Conservation (phyloP, 1,284 basidiomycete genomes). For the Moesziomyces antarcticus region DNA sequence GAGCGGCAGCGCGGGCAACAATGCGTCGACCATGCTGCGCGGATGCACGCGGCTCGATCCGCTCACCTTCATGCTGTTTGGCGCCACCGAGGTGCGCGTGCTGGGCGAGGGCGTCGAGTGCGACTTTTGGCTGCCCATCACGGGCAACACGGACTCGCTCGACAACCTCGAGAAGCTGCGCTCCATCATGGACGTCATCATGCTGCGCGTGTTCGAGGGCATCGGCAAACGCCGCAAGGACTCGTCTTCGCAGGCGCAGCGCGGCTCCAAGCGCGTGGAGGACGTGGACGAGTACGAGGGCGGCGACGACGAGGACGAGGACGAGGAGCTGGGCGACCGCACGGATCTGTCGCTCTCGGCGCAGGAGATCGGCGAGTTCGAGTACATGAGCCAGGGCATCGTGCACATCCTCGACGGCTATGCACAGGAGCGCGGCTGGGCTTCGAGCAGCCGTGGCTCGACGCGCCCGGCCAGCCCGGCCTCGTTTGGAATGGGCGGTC, state of each 20-base stretch:
- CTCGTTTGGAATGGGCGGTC: conserved; percentile 25
- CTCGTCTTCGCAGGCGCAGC: conserved; percentile 1
- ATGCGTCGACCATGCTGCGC: conserved; percentile 78
- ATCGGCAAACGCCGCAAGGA: conserved; percentile 45
- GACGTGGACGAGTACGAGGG: conserved; percentile 27
- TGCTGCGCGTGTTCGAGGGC: conserved; percentile 92
- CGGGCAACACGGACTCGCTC: conserved; percentile 78
- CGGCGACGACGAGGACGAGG: conserved; percentile 31
- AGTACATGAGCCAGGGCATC: conserved; percentile 53
- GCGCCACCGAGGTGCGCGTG: conserved; percentile 78
- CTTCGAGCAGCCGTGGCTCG: conserved; percentile 31
- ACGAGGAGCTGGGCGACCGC: conserved; percentile 33
- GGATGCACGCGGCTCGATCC: conserved; percentile 78
- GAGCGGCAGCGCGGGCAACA: conserved; percentile 69
- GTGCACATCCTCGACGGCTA: conserved; percentile 60
- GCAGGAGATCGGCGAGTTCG: conserved; percentile 61
- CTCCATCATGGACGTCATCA: conserved; percentile 81
- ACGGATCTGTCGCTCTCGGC: conserved; percentile 53
- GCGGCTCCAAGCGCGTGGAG: conserved; percentile 1
- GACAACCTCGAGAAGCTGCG: conserved; percentile 89
- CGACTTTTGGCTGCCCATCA: conserved; percentile 89
- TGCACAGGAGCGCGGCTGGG: conserved; percentile 45
- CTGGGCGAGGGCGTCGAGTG: conserved; percentile 73
- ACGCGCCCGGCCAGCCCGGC: conserved; percentile 41
- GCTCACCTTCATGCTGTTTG: conserved; percentile 91